Base-by-base conservation (phyloP, 345 rosid genomes). In the Syzygium grande region DNA sequence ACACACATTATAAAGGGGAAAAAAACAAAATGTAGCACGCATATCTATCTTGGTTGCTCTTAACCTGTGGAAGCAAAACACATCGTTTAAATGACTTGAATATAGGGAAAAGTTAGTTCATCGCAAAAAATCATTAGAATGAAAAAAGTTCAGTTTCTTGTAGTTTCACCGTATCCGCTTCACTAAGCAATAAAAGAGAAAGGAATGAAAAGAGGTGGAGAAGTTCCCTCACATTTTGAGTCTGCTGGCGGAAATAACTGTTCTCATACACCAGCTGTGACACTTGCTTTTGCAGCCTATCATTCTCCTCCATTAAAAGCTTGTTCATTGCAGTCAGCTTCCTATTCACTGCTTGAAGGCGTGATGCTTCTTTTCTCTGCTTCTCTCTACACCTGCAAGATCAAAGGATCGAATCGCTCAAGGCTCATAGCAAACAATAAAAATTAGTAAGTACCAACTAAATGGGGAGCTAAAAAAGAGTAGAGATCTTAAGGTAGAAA, bases 301-400 rank as follows among this genome's bases (percentile, higher is more conserved):
- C 97, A 34, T 95, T 95, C 89, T 95, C 97, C 91, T 95, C 97
- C 97, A 95, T 95, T 43, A 95, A 92, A 87, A 95, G 95, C 92
- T 95, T 95, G 89, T 95, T 95, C 97, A 95, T 95, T 12, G 97
- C 97, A 10, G 95, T 94, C 88, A 95, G 91, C 92, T 95, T 95
- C 89, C 97, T 92, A 30, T 95, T 95, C 91, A 95, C 96, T 51
- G 94, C 95, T 78, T 95, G 97, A 65, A 94, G 95, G 59, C 97
- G 95, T 7, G 95, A 94, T 2, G 97, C 91, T 90, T 95, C 97
- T 89, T 94, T 95, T 86, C 97, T 85, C 92, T 95, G 97, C 87
- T 95, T 95, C 89, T 95, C 97, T 90, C 97, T 90, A 68, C 97
- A 95, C 88, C 97, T 95, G 94, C 49, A 86, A 52, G 4, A 51